Conservation (phyloP, 2,329 filamentous ascomycete species). For the Trichoderma hamatum region DNA sequence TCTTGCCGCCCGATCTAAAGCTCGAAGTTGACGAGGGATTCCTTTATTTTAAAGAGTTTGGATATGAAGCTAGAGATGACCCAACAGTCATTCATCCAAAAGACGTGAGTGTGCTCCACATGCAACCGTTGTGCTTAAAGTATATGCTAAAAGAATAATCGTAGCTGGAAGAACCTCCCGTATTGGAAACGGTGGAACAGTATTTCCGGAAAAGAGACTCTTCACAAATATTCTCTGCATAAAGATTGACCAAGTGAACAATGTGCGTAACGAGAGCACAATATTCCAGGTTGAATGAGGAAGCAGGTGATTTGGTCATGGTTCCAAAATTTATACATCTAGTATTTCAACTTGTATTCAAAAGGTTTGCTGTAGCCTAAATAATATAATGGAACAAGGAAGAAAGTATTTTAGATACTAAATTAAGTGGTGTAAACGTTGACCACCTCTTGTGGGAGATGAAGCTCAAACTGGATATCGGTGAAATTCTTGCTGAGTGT, state of each 20-base stretch:
- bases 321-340: no score
- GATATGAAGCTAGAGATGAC: background rate
- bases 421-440: background rate
- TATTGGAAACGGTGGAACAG: background rate
- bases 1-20: background rate
- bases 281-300: background rate
- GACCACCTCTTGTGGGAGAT: background rate
- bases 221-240: background rate
- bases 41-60: background rate
- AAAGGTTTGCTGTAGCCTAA: no score
- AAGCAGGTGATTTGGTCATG: background rate
- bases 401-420: background rate
- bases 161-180: background rate
- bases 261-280: background rate
- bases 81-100: background rate
- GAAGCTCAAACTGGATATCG: background rate
- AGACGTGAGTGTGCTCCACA: background rate
- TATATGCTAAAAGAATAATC: background rate
- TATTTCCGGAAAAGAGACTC: background rate
- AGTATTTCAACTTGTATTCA: no score
- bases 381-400: no score
- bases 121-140: background rate
- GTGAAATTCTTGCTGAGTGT: background rate
- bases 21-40: background rate
- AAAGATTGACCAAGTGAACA: background rate